These are phyloP conservation scores for Garcia nutans DNA, from an alignment of 345 rosid species.

Conservation along the genomic window DNA sequence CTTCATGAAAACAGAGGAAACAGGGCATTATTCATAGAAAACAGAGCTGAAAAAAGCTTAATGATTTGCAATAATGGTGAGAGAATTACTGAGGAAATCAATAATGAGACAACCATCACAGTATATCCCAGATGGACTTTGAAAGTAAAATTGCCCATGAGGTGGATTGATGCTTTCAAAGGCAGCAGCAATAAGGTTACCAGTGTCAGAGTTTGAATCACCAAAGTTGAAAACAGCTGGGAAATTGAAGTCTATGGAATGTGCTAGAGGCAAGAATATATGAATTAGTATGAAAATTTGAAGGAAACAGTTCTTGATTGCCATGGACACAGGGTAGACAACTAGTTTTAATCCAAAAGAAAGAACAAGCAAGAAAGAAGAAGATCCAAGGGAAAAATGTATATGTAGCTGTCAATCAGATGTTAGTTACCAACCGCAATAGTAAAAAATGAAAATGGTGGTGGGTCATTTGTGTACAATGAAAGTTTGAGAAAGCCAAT, in stretches of 20 bases:
- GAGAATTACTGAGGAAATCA: slow-evolving; percentile 69
- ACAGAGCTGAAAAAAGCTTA: neutral
- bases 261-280: slow-evolving; percentile 35
- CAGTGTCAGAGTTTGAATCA: slow-evolving; percentile 90
- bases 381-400: neutral
- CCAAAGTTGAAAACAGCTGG: slow-evolving; percentile 87
- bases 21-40: neutral
- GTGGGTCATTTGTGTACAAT: slow-evolving; percentile 28
- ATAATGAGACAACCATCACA: slow-evolving; percentile 77
- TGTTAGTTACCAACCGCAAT: slow-evolving; percentile 31
- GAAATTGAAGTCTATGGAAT: slow-evolving; percentile 48
- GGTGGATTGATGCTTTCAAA: slow-evolving; percentile 62
- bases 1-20: neutral
- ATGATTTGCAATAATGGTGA: neutral
- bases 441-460: slow-evolving; percentile 5
- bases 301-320: slow-evolving; percentile 30
- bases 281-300: slow-evolving; percentile 29
- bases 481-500: slow-evolving; percentile 11
- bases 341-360: neutral
- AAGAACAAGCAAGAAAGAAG: neutral
- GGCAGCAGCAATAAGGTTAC: slow-evolving; percentile 70
- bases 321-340: slow-evolving; percentile 32
- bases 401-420: slow-evolving; percentile 20
- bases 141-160: slow-evolving; percentile 63
- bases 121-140: slow-evolving; percentile 69